Conservation (phyloP, 202 grass and related monocot genomes). For the Setaria viridis region DNA sequence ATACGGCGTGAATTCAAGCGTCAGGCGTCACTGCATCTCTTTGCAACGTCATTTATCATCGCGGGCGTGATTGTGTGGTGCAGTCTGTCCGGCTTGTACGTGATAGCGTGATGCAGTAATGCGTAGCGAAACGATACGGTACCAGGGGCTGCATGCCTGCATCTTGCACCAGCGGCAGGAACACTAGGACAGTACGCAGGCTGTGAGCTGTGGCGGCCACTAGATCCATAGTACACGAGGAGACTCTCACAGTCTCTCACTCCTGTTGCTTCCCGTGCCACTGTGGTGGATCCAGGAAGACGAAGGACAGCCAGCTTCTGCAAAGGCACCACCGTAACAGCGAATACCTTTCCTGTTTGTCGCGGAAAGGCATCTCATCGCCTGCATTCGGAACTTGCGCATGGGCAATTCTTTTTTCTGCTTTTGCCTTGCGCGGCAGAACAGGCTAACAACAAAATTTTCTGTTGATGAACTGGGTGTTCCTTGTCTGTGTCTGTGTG, state of each 20-base stretch:
- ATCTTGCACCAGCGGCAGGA: too few species aligned
- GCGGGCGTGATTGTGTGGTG: background rate
- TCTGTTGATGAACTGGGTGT: background rate
- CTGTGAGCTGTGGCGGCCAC: background rate
- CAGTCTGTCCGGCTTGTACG: background rate
- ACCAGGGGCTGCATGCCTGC: too few species aligned
- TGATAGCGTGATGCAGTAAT: background rate
- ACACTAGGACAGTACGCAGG: background rate
- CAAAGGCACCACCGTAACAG: conserved; percentile 4
- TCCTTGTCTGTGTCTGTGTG: background rate
- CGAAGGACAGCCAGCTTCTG: too few species aligned
- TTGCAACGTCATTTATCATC: background rate
- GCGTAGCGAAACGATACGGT: background rate
- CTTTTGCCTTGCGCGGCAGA: conserved; percentile 8
- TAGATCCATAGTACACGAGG: too few species aligned
- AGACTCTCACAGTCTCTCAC: too few species aligned
- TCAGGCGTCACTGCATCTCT: background rate
- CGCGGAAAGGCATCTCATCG: conserved; percentile 16
- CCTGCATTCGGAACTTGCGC: conserved; percentile 1
- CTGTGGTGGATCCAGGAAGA: background rate
- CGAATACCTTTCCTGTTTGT: background rate
- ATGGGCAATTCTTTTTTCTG: background rate
- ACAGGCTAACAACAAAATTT: background rate
- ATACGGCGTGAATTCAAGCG: background rate
- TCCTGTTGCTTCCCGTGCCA: background rate